Percentiles rank a stretch among this genome's conserved stretches.
phyloP scores from a whole-genome alignment of 257 asterid species.

The Gentiana straminea region DNA sequence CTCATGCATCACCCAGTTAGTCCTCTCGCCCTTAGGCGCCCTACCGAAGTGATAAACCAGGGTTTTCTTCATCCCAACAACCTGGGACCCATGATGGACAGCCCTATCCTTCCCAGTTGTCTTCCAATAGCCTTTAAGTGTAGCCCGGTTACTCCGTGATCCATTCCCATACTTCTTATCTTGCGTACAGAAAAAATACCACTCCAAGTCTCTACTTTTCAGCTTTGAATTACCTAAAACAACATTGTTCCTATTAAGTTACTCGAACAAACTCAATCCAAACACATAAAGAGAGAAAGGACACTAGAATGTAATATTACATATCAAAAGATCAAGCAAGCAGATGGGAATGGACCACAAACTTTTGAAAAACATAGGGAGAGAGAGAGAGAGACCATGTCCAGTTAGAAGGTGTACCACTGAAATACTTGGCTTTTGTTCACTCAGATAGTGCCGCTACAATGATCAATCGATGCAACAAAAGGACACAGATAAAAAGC shows the following conservation, averaged over 20 bases:
- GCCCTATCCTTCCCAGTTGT: constrained; percentile 89
- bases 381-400: no score
- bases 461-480: no score
- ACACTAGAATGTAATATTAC: no score
- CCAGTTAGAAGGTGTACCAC: no score
- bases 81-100: constrained; percentile 51
- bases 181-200: constrained; percentile 79
- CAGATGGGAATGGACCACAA: no score
- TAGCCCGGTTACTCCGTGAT: constrained; percentile 78
- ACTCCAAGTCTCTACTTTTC: constrained; percentile 71
- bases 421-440: no score
- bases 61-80: constrained; percentile 91
- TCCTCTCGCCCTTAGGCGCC: constrained; percentile 82
- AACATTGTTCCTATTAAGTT: background rate
- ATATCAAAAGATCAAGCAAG: no score
- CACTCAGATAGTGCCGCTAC: no score
- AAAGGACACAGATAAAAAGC: no score
- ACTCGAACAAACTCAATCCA: no score
- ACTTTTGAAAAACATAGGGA: no score
- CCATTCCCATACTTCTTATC: constrained; percentile 92
- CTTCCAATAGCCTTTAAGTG: constrained; percentile 85
- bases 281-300: no score
- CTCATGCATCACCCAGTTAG: constrained; percentile 95
- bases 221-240: constrained; percentile 52
- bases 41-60: constrained; percentile 79